Conservation (phyloP, 1,284 basidiomycete species). For the Cystobasidium slooffiae region DNA sequence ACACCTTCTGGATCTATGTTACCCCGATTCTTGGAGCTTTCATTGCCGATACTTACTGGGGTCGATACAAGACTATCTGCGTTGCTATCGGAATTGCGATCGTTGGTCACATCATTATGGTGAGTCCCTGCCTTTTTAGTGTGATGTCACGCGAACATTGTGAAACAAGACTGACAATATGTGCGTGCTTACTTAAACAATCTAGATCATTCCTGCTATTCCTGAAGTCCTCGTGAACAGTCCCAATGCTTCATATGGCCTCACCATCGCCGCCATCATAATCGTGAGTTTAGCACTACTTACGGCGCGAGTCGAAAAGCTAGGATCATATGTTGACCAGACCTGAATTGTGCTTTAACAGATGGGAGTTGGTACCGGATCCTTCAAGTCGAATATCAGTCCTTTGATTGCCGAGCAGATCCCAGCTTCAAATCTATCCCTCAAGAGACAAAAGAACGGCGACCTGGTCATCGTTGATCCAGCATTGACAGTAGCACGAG, state of each 20-base stretch:
- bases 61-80: slow-evolving; percentile 61
- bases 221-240: slow-evolving; percentile 69
- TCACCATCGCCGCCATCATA: slow-evolving; percentile 58
- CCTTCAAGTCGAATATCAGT: slow-evolving; percentile 65
- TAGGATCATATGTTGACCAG: too few relatives aligned
- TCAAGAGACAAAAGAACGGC: slow-evolving; percentile 63
- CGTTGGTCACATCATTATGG: slow-evolving; percentile 69
- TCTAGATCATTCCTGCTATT: slow-evolving; percentile 66
- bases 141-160: slow-evolving; percentile 64
- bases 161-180: slow-evolving; percentile 50
- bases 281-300: slow-evolving; percentile 64
- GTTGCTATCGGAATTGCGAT: slow-evolving; percentile 57
- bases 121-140: slow-evolving; percentile 71
- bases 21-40: slow-evolving; percentile 55
- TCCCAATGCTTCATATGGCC: slow-evolving; percentile 51
- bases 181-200: neutral
- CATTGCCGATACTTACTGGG: slow-evolving; percentile 59
- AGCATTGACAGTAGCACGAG: slow-evolving; percentile 62
- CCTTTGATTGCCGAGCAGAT: slow-evolving; percentile 81
- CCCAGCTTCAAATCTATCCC: slow-evolving; percentile 60
- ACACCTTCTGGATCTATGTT: slow-evolving; percentile 53
- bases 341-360: slow-evolving; percentile 27
- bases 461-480: slow-evolving; percentile 84
- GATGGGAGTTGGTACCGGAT: slow-evolving; percentile 66
- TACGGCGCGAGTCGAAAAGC: too few relatives aligned